These are phyloP conservation scores for Fusarium sp. DNA, from an alignment of 2,329 filamentous ascomycete species.

Conservation along the genomic window DNA sequence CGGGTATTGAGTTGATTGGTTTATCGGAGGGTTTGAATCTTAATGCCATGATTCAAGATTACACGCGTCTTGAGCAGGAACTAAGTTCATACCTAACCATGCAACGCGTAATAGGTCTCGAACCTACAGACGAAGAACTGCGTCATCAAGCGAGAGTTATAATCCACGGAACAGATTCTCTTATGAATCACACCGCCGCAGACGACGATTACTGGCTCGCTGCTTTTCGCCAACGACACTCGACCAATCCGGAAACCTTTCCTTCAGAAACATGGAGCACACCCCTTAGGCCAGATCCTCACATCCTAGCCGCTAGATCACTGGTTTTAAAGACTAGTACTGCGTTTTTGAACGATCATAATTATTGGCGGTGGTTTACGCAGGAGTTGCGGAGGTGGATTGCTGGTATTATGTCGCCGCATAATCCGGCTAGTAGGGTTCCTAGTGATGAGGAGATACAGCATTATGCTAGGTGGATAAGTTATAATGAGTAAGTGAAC, in stretches of 20 bases:
- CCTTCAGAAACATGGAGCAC: constrained; percentile 19
- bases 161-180: constrained; percentile 34
- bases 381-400: constrained; percentile 44
- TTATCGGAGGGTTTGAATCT: background rate
- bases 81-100: constrained; percentile 28
- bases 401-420: constrained; percentile 41
- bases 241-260: background rate
- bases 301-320: constrained; percentile 19
- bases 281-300: background rate
- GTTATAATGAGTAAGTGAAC: constrained; percentile 43
- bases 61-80: constrained; percentile 37
- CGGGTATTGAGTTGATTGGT: constrained; percentile 6
- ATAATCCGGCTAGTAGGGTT: constrained; percentile 41
- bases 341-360: constrained; percentile 43
- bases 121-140: constrained; percentile 36
- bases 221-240: constrained; percentile 42
- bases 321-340: constrained; percentile 34
- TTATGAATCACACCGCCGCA: constrained; percentile 37
- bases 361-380: constrained; percentile 42
- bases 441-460: constrained; percentile 45
- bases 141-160: constrained; percentile 38
- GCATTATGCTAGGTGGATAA: constrained; percentile 45
- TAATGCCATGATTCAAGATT: constrained; percentile 37
- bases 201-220: constrained; percentile 43
- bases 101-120: constrained; percentile 33